Conservation (phyloP, 164 flowering plant species). For the Akebia trifoliata region DNA sequence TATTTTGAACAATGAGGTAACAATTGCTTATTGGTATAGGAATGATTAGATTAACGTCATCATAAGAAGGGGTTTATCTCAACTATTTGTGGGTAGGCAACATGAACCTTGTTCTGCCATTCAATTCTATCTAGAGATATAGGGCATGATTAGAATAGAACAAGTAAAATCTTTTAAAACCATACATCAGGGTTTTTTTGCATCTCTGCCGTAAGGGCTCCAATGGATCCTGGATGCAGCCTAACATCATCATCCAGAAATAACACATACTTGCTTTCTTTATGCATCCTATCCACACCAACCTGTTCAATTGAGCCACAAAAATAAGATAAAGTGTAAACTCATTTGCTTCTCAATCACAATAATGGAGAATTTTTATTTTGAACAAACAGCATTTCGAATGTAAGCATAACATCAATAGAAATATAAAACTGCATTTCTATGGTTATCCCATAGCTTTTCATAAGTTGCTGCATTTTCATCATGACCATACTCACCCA, state of each 20-base stretch:
- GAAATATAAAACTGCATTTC: not conserved
- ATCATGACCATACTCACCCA: too few relatives aligned
- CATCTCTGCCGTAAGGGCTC: conserved; percentile 92
- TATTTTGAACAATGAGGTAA: not conserved
- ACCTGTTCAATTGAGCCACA: conserved; percentile 39
- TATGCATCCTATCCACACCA: conserved; percentile 88
- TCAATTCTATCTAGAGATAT: too few relatives aligned
- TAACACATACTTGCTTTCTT: conserved; percentile 83
- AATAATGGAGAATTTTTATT: not conserved
- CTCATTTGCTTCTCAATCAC: not conserved
- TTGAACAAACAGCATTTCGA: not conserved
- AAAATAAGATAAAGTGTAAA: not conserved
- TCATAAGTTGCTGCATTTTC: not conserved
- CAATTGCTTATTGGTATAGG: not conserved
- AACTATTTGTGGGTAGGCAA: not conserved
- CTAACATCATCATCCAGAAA: conserved; percentile 97
- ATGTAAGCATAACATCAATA: not conserved
- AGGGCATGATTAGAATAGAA: too few relatives aligned
- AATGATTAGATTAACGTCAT: not conserved
- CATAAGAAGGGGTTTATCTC: not conserved
- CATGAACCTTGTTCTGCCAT: too few relatives aligned
- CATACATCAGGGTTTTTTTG: conserved; percentile 85
- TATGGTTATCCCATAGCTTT: not conserved
- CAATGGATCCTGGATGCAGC: conserved; percentile 92
- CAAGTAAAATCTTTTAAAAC: not conserved